Evolutionary conservation across 495 filamentous ascomycete species (phyloP), one percentile per base, ranked within the genome.

Genomic region (Penicillium mononematosum): DNA sequence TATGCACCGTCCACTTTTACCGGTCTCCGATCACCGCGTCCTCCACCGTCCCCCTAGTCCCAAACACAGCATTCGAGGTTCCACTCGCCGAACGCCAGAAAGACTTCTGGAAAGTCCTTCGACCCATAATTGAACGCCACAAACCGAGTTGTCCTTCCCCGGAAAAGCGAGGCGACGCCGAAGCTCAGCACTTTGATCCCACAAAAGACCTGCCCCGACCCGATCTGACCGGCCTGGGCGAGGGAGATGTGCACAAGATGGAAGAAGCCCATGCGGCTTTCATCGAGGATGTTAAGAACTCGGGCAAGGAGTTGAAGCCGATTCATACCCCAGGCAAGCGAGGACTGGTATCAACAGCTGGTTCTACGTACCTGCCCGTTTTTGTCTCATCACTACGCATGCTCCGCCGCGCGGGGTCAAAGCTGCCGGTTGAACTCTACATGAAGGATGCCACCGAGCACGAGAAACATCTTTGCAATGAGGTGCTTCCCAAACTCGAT

Each of bases 401-500:
- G 78, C 73, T 86, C 8, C 80, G 85, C 9, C 77, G 79, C 29
- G 72, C 74, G 6, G 83, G 83, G 44, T 84, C 78, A 8, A 76
- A 58, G 0, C 63, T 88, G 19, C 84, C 83, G 6, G 79, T 85
- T 2, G 77, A 88, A 63, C 74, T 86, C 10, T 83, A 81, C 45
- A 71, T 87, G 64, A 78, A 81, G 53, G 73, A 78, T 22, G 50
- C 69, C 10, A 58, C 62, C 9, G 77, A 81, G 50, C 83, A 82
- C 53, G 77, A 85, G 50, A 69, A 74, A 20, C 54, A 68, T 6
- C 62, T 88, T 10, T 88, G 84, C 70, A 70, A 81, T 11, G 63
- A 69, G 0, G 64, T 80, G 5, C 73, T 88, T 3, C 80, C 80
- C 12, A 53, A 65, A 6, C 67, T 84, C 27, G 75, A 79, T 56